Conservation (phyloP, 2,329 filamentous ascomycete genomes). For the Trichoderma sp. region DNA sequence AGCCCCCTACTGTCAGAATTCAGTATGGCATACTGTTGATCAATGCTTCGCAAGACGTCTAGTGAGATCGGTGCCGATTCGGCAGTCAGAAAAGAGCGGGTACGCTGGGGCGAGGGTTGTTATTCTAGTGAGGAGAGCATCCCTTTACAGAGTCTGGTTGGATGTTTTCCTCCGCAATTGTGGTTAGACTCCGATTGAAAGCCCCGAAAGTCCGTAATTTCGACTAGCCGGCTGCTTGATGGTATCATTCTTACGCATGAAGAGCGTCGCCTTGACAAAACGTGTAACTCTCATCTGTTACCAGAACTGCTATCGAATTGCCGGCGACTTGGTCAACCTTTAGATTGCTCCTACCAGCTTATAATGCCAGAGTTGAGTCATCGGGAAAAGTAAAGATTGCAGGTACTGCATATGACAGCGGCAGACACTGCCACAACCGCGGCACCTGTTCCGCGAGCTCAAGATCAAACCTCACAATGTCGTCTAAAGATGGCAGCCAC, state of each 20-base stretch:
- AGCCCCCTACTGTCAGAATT: background rate
- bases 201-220: slow-evolving; percentile 2
- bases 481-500: background rate
- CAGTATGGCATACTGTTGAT: background rate
- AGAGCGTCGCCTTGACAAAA: background rate
- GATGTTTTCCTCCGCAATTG: background rate
- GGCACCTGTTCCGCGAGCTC: background rate
- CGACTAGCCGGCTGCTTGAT: background rate
- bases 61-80: slow-evolving; percentile 4
- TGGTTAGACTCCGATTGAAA: background rate
- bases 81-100: background rate
- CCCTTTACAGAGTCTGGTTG: background rate
- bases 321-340: too few species aligned
- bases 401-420: background rate
- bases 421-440: background rate
- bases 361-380: background rate
- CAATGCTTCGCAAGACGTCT: background rate
- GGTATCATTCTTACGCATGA: background rate
- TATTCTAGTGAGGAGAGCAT: background rate
- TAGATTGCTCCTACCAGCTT: background rate
- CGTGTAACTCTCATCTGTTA: background rate
- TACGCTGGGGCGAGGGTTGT: background rate
- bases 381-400: background rate
- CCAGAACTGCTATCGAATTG: background rate
- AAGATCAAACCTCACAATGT: background rate